Evolutionary conservation across 176 grass and related monocot genomes (phyloP).

Genomic region (Eragrostis nindensis): DNA sequence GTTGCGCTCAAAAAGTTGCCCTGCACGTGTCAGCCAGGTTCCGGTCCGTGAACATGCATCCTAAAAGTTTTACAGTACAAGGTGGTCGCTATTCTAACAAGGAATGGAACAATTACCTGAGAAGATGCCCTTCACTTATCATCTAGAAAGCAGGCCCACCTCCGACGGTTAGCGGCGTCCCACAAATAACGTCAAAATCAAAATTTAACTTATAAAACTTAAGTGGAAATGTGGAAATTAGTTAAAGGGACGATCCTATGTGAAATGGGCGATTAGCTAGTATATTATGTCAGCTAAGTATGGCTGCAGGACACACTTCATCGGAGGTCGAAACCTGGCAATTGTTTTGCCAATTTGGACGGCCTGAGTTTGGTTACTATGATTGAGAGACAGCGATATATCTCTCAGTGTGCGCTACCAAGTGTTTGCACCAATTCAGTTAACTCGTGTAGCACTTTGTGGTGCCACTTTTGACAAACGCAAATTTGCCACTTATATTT

Average conservation of each 20-base stretch:
- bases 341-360: conserved; percentile 31
- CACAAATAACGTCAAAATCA: too few relatives aligned
- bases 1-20: background rate
- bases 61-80: conserved; percentile 31
- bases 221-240: conserved; percentile 36
- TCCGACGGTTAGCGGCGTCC: conserved; percentile 47
- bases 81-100: conserved; percentile 12
- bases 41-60: conserved; percentile 26
- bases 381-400: conserved; percentile 20
- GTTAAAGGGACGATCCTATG: conserved; percentile 27
- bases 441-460: conserved; percentile 29
- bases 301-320: background rate
- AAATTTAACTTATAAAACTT: too few relatives aligned
- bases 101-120: conserved; percentile 5
- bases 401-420: background rate
- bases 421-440: conserved; percentile 5
- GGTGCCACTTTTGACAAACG: conserved; percentile 24
- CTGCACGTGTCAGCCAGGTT: conserved; percentile 42
- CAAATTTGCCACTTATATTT: conserved; percentile 33
- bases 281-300: conserved; percentile 23
- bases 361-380: conserved; percentile 36
- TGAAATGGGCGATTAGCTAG: conserved; percentile 25
- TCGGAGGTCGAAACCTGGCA: conserved; percentile 24
- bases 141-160: conserved; percentile 43
- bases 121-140: conserved; percentile 32